These are phyloP conservation scores for Pyrenophora seminiperda DNA, from an alignment of 2,329 filamentous ascomycete genomes.

Conservation along the genomic window DNA sequence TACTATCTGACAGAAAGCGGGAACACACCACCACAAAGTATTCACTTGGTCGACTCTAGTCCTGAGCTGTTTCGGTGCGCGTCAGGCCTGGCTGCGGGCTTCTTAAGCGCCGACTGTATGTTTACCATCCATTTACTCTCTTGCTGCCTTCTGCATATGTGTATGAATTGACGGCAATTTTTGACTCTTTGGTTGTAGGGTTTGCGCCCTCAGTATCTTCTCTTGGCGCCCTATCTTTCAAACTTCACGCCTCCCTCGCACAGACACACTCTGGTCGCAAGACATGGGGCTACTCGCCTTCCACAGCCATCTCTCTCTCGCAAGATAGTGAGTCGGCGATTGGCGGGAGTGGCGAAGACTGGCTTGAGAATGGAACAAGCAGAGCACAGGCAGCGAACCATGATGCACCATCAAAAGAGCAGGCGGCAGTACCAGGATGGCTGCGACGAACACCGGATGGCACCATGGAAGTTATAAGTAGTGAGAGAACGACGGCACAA, in stretches of 20 bases:
- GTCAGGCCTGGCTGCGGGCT: conserved; percentile 75
- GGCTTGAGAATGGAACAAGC: conserved; percentile 68
- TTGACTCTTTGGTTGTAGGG: conserved; percentile 45
- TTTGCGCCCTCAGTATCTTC: conserved; percentile 62
- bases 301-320: conserved; percentile 62
- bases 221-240: conserved; percentile 71
- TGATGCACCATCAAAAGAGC: conserved; percentile 35
- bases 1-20: conserved; percentile 66
- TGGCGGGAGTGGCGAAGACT: conserved; percentile 63
- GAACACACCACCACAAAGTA: conserved; percentile 50
- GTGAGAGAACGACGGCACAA: conserved; percentile 66
- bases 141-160: not conserved
- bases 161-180: not conserved
- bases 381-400: conserved; percentile 59
- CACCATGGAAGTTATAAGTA: conserved; percentile 65
- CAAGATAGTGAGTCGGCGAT: conserved; percentile 52
- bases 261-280: conserved; percentile 61
- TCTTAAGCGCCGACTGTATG: conserved; percentile 71
- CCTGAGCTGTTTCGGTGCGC: conserved; percentile 71
- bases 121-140: not conserved
- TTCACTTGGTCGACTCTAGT: conserved; percentile 64
- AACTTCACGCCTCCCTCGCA: conserved; percentile 69
- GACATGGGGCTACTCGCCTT: conserved; percentile 64
- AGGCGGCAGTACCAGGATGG: conserved; percentile 59
- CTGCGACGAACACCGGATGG: conserved; percentile 62